Conservation (phyloP, 768 basidiomycete genomes). For the Infundibulicybe gibba region DNA sequence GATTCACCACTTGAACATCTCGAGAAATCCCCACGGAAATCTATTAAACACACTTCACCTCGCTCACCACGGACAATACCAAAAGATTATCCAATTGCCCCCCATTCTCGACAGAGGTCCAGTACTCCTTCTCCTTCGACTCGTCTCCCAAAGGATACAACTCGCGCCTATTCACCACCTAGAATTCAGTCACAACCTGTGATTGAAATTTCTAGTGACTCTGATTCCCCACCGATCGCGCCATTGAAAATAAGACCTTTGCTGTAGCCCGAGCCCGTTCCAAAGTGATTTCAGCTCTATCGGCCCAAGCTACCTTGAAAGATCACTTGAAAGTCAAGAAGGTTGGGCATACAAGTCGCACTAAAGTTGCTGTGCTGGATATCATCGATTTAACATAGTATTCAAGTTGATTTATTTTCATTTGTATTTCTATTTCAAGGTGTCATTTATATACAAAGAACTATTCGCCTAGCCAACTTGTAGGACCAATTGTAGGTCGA, state of each 20-base stretch:
- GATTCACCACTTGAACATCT: conserved; percentile 2
- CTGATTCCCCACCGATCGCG: neutral
- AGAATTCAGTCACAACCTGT: neutral
- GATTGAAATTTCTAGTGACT: neutral
- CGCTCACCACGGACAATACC: neutral
- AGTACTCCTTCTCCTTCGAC: neutral
- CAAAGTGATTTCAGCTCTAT: too few relatives aligned
- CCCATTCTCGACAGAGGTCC: neutral
- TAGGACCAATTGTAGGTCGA: too few relatives aligned
- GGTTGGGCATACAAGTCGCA: neutral
- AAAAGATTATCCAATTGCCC: neutral
- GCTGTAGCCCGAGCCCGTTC: neutral
- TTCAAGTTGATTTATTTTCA: neutral
- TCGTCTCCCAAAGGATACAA: neutral
- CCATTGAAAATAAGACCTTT: neutral
- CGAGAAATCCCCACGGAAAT: conserved; percentile 16
- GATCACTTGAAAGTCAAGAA: neutral
- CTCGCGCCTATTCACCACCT: neutral
- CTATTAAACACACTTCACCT: conserved; percentile 12
- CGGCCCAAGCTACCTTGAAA: neutral
- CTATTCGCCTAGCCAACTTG: too few relatives aligned
- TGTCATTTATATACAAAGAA: too few relatives aligned
- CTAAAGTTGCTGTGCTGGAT: neutral
- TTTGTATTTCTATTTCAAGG: neutral
- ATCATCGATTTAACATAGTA: neutral